Evolutionary conservation across 495 filamentous ascomycete genomes (phyloP).

Genomic region (Aspergillus sclerotioniger): DNA sequence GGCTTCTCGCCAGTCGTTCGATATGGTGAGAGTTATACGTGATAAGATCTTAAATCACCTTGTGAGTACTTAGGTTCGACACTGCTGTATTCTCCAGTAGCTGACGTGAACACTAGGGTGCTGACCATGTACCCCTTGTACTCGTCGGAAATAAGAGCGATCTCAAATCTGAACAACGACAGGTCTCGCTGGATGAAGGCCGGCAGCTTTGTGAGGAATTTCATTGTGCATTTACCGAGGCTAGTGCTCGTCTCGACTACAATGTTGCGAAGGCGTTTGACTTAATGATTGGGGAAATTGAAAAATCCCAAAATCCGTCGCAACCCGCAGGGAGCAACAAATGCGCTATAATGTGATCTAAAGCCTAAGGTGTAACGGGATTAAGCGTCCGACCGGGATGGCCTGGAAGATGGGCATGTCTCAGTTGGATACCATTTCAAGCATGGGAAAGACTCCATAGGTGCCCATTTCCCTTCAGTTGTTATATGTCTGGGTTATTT

Average conservation of each 20-base stretch:
- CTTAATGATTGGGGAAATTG: constrained; percentile 89
- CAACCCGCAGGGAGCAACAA: constrained; percentile 76
- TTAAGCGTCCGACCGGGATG: not conserved
- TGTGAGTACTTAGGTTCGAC: constrained; percentile 49
- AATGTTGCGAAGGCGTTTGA: constrained; percentile 94
- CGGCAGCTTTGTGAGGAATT: constrained; percentile 77
- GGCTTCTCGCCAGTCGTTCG: constrained; percentile 87
- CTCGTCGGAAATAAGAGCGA: constrained; percentile 98
- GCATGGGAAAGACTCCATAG: not conserved
- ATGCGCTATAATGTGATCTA: constrained; percentile 75
- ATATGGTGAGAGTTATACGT: constrained; percentile 91
- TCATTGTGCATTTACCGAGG: constrained; percentile 91
- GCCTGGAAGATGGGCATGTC: not conserved
- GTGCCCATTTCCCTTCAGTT: not conserved
- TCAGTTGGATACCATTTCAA: not conserved
- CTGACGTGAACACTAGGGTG: constrained; percentile 57
- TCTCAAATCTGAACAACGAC: constrained; percentile 86
- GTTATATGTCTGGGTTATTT: not conserved
- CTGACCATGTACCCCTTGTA: constrained; percentile 87
- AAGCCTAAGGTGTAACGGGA: not conserved
- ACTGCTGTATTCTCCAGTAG: not conserved
- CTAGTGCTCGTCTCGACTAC: constrained; percentile 87
- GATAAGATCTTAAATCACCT: constrained; percentile 98
- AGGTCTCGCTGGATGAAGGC: constrained; percentile 83
- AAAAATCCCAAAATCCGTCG: constrained; percentile 88